Percentiles rank a stretch among this genome's conserved stretches.
Evolutionary conservation across 176 grass and related monocot species (phyloP).

Genomic region (Cenchrus purpureus): DNA sequence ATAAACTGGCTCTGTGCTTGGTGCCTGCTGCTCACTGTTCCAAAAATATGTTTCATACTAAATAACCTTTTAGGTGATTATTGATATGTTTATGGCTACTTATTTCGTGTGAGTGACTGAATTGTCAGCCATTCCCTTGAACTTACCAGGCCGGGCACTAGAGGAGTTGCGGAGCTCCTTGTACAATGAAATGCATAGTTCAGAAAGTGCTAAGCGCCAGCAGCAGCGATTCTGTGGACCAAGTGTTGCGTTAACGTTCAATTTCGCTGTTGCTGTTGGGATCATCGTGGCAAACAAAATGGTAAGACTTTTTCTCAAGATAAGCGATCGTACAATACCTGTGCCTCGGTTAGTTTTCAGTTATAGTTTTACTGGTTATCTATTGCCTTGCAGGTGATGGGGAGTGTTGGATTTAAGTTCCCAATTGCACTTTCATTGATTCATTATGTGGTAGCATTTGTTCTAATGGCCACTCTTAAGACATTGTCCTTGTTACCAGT

Average conservation of each 20-base stretch:
- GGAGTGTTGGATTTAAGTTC: slow-evolving; percentile 89
- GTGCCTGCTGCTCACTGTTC: neutral
- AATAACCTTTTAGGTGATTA: neutral
- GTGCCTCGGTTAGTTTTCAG: neutral
- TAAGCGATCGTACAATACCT: neutral
- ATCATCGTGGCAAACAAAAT: slow-evolving; percentile 99
- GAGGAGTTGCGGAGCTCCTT: slow-evolving; percentile 82
- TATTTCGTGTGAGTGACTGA: neutral
- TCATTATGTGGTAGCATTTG: slow-evolving; percentile 80
- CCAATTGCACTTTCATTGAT: slow-evolving; percentile 92
- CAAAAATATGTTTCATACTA: neutral
- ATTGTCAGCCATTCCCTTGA: neutral
- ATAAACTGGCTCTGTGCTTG: neutral
- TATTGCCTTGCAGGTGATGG: slow-evolving; percentile 74
- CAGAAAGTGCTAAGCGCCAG: slow-evolving; percentile 84
- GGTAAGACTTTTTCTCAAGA: slow-evolving; percentile 42
- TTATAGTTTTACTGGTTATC: neutral
- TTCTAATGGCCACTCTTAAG: slow-evolving; percentile 86
- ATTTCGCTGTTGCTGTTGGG: slow-evolving; percentile 91
- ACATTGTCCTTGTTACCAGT: slow-evolving; percentile 77
- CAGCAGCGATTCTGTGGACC: slow-evolving; percentile 89
- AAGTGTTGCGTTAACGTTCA: slow-evolving; percentile 87
- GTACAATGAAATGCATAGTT: slow-evolving; percentile 89
- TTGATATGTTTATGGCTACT: neutral
- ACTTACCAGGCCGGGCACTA: slow-evolving; percentile 67